Conservation (phyloP, 2,329 filamentous ascomycete species). For the Dactylonectria macrodidyma region DNA sequence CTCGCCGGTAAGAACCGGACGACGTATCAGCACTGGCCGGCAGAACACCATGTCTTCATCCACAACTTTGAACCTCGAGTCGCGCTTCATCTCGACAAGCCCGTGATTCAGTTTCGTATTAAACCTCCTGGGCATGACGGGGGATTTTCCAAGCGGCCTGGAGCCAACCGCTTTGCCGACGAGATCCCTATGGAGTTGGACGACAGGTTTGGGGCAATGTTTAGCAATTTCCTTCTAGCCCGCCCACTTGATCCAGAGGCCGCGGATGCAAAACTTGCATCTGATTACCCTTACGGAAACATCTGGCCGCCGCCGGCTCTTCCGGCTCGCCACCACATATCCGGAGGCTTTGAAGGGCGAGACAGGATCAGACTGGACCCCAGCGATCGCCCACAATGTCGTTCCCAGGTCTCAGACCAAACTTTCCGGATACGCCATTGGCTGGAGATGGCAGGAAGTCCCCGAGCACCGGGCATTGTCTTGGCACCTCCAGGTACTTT, state of each 20-base stretch:
- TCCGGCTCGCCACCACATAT: constrained; percentile 72
- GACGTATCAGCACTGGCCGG: constrained; percentile 74
- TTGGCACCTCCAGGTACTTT: constrained; percentile 34
- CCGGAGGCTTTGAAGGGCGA: constrained; percentile 48
- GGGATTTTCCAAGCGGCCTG: constrained; percentile 39
- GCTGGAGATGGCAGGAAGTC: constrained; percentile 73
- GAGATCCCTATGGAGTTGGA: constrained; percentile 69
- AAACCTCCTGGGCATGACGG: constrained; percentile 41
- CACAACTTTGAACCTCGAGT: constrained; percentile 80
- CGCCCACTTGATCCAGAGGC: constrained; percentile 60
- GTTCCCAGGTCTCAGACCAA: constrained; percentile 75
- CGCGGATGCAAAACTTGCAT: constrained; percentile 49
- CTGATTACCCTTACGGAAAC: constrained; percentile 62
- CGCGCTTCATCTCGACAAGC: constrained; percentile 81
- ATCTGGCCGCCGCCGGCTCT: constrained; percentile 85
- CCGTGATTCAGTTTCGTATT: constrained; percentile 72
- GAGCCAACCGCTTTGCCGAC: constrained; percentile 59
- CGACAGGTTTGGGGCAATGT: constrained; percentile 64
- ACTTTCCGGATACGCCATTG: constrained; percentile 84
- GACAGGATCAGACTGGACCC: constrained; percentile 45
- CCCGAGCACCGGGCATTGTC: constrained; percentile 42
- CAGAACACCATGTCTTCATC: constrained; percentile 76
- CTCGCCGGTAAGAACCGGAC: constrained; percentile 74
- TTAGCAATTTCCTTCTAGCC: constrained; percentile 79
- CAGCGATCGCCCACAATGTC: constrained; percentile 60